Evolutionary conservation across 2,329 filamentous ascomycete species (phyloP).

Genomic region (Blastomyces parvus): DNA sequence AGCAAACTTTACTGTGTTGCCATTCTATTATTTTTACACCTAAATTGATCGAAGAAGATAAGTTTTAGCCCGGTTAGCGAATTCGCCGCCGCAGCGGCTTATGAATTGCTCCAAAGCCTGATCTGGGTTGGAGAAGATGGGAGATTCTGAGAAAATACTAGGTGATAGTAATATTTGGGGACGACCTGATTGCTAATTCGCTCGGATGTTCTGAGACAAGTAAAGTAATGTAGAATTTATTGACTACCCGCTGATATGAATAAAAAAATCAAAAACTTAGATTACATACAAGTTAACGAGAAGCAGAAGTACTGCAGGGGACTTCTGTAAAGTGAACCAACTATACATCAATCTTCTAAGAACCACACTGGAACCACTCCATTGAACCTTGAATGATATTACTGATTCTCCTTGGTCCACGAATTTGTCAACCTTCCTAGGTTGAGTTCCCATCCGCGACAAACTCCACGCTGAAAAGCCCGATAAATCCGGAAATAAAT

Average conservation of each 20-base stretch:
- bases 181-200: neutral
- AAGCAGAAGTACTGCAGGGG: neutral
- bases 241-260: neutral
- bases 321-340: neutral
- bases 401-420: neutral
- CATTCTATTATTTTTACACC: neutral
- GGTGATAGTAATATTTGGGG: too few species aligned
- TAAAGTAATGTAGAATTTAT: neutral
- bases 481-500: neutral
- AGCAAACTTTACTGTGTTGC: neutral
- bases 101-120: neutral
- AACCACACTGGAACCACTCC: neutral
- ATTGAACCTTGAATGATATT: neutral
- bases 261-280: neutral
- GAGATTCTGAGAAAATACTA: too few species aligned
- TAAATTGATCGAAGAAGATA: neutral
- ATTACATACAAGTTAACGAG: neutral
- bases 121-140: too few species aligned
- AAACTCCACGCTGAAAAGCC: constrained; percentile 3
- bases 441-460: neutral
- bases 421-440: neutral
- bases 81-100: neutral
- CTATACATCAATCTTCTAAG: neutral
- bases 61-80: neutral
- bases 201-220: neutral